phyloP scores from a whole-genome alignment of 2,329 filamentous ascomycete species.

The Ophiostoma piceae region DNA sequence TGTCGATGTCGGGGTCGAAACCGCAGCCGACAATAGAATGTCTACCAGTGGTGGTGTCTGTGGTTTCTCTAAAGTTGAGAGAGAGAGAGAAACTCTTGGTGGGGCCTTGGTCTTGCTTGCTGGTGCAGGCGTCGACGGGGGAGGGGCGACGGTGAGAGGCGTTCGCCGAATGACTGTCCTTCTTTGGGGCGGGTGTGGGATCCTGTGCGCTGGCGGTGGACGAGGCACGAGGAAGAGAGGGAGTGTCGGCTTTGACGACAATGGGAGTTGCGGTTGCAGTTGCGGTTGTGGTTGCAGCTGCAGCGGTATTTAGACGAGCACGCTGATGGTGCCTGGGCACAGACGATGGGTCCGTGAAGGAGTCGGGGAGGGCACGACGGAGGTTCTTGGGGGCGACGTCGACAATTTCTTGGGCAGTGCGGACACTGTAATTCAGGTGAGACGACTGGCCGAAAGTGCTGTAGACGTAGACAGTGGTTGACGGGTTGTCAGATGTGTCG shows the following conservation, averaged over 20 bases:
- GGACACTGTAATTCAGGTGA: neutral
- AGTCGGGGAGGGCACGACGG: conserved; percentile 5
- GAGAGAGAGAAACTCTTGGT: neutral
- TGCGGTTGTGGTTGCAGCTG: neutral
- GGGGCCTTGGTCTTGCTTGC: conserved; percentile 2
- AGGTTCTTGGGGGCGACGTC: neutral
- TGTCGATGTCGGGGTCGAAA: conserved; percentile 30
- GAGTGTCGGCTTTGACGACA: neutral
- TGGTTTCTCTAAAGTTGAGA: neutral
- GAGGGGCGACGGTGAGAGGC: neutral
- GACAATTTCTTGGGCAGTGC: conserved; percentile 18
- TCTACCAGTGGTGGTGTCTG: neutral
- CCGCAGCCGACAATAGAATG: conserved; percentile 11
- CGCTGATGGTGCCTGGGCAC: conserved; percentile 13
- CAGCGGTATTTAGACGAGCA: conserved; percentile 10
- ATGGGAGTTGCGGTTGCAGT: neutral
- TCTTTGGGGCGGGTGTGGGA: neutral
- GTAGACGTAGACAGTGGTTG: conserved; percentile 15
- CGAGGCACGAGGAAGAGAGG: neutral
- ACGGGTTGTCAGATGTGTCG: neutral
- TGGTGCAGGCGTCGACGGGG: neutral
- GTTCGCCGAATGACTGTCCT: neutral
- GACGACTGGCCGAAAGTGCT: conserved; percentile 34
- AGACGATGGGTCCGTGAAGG: conserved; percentile 15
- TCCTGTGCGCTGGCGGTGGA: neutral